Conservation (phyloP, 2,329 filamentous ascomycete genomes). For the Colletotrichum melonis region DNA sequence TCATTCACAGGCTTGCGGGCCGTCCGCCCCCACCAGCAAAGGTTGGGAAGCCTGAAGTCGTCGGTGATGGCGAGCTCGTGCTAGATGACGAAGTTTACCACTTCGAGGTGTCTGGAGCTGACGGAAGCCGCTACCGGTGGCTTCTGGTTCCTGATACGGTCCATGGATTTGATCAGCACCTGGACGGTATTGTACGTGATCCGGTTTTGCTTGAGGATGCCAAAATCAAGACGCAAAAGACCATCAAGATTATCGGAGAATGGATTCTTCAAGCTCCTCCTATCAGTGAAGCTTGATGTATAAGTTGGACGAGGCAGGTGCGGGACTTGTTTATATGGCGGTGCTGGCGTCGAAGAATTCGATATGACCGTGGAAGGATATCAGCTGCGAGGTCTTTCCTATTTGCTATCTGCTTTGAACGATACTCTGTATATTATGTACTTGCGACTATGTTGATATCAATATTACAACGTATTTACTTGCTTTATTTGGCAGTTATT, state of each 20-base stretch:
- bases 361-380: background rate
- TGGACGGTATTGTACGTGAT: constrained; percentile 37
- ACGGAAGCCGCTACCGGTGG: constrained; percentile 41
- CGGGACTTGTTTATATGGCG: background rate
- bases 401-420: background rate
- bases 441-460: background rate
- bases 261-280: constrained; percentile 40
- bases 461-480: background rate
- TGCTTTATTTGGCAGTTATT: background rate
- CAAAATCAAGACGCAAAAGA: constrained; percentile 41
- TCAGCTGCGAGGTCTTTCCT: background rate
- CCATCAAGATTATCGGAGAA: constrained; percentile 40
- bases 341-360: background rate
- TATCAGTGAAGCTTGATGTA: background rate
- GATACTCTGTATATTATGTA: background rate
- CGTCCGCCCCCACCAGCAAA: constrained; percentile 42
- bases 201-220: constrained; percentile 39
- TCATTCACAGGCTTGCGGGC: constrained; percentile 49
- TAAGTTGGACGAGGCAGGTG: too few relatives aligned
- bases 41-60: constrained; percentile 42
- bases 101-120: constrained; percentile 39
- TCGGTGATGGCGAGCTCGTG: constrained; percentile 38
- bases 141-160: constrained; percentile 46
- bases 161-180: constrained; percentile 45
- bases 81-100: constrained; percentile 44